Conservation (phyloP, 2,329 filamentous ascomycete species). For the Xylariomycetidae sp. region DNA sequence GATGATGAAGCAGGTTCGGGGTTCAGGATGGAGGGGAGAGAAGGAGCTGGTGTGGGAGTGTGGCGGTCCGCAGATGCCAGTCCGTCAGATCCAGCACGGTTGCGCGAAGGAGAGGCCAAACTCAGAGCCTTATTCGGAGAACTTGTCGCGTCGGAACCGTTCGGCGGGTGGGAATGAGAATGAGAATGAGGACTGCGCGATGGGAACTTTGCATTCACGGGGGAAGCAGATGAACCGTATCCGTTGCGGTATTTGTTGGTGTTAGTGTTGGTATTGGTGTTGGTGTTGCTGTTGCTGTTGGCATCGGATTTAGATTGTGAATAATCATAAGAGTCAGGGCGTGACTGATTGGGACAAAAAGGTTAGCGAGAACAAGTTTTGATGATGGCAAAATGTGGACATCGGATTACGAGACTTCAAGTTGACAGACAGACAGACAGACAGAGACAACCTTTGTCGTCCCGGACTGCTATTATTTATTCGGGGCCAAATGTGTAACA, state of each 20-base stretch:
- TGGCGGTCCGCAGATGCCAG: constrained; percentile 19
- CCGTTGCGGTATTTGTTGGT: constrained; percentile 33
- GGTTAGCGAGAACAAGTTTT: not conserved
- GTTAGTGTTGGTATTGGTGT: too few species aligned
- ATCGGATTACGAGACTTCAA: too few species aligned
- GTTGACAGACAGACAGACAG: too few species aligned
- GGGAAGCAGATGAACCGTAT: constrained; percentile 25
- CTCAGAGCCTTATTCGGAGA: constrained; percentile 26
- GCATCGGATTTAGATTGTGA: constrained; percentile 21
- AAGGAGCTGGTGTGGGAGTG: constrained; percentile 24
- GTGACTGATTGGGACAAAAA: constrained; percentile 19
- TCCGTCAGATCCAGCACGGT: constrained; percentile 21
- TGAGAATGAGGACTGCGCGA: constrained; percentile 26
- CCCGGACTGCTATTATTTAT: too few species aligned
- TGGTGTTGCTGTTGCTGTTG: constrained; percentile 34
- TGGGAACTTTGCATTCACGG: constrained; percentile 24
- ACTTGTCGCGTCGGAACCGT: constrained; percentile 24
- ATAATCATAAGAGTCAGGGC: constrained; percentile 39
- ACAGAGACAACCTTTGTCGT: too few species aligned
- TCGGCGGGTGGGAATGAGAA: constrained; percentile 29
- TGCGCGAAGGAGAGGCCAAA: constrained; percentile 25
- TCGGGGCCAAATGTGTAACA: too few species aligned
- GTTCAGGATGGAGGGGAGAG: constrained; percentile 28
- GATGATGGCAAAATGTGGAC: too few species aligned
- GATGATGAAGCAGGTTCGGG: constrained; percentile 23